Conservation (phyloP, 2,329 filamentous ascomycete genomes). For the Aspergillus latus region DNA sequence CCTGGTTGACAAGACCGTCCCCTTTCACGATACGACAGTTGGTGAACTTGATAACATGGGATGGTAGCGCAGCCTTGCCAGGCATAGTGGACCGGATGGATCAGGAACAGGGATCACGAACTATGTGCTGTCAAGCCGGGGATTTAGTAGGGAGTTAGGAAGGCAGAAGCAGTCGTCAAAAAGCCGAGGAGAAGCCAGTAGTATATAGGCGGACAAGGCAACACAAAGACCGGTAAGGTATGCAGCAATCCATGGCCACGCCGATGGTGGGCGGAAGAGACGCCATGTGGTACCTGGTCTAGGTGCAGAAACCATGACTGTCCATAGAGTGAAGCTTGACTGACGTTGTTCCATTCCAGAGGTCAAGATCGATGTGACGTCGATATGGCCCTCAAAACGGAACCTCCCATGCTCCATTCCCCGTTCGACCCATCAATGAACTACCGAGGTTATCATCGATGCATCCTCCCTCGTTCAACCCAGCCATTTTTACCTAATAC, state of each 20-base stretch:
- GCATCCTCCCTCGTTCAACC: neutral
- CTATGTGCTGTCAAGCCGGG: neutral
- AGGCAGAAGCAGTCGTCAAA: neutral
- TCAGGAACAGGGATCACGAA: neutral
- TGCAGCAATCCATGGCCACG: conserved; percentile 11
- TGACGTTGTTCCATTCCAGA: conserved; percentile 16
- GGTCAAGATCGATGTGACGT: conserved; percentile 13
- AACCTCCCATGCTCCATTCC: too few species aligned
- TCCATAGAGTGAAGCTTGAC: neutral
- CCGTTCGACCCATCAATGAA: too few species aligned
- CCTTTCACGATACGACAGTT: conserved; percentile 78
- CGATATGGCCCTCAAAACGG: neutral
- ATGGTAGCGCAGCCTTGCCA: conserved; percentile 33
- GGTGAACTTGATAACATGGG: conserved; percentile 77
- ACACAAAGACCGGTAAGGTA: neutral
- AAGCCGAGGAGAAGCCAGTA: neutral
- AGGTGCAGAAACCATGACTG: neutral
- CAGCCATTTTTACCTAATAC: neutral
- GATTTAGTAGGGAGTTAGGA: neutral
- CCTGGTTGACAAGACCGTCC: conserved; percentile 67
- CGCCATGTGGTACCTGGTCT: conserved; percentile 1
- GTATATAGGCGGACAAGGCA: conserved; percentile 2
- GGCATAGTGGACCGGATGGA: conserved; percentile 30
- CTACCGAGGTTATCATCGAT: too few species aligned
- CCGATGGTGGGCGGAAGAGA: neutral